Evolutionary conservation across 306 rosid species (phyloP).

Genomic region (Quercus variabilis): DNA sequence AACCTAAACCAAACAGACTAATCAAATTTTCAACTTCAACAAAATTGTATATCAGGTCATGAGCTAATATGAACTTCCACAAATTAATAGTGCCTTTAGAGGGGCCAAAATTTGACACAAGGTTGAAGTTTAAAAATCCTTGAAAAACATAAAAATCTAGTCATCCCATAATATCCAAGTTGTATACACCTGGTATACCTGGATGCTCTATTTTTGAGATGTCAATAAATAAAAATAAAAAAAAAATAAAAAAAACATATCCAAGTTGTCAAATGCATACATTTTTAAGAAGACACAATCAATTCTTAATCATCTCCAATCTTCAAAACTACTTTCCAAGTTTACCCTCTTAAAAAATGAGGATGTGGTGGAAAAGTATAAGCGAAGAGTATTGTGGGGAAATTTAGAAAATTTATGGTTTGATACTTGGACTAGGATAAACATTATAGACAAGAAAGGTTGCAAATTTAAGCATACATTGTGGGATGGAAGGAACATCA

Average conservation of each 20-base stretch:
- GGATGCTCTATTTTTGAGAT: too few species aligned
- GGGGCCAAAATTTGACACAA: background rate
- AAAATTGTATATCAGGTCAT: background rate
- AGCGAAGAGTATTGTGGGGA: background rate
- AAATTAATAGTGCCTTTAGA: background rate
- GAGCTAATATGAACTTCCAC: background rate
- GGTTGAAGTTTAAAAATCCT: background rate
- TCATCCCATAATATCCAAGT: background rate
- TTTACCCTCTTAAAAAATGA: background rate
- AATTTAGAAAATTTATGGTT: background rate
- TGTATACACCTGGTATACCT: too few species aligned
- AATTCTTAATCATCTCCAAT: background rate
- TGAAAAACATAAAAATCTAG: background rate
- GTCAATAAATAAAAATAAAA: too few species aligned
- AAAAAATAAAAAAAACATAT: too few species aligned
- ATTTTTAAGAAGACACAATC: background rate
- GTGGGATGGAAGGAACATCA: background rate
- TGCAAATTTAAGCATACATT: background rate
- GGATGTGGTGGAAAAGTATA: background rate
- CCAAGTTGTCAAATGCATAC: background rate
- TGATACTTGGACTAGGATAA: background rate
- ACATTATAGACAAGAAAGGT: background rate
- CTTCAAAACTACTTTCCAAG: background rate
- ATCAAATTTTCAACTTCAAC: constrained; percentile 6
- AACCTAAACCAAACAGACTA: constrained; percentile 41